Base-by-base conservation (phyloP, 352 stramenopile genomes). In the Phytophthora hybrid region DNA sequence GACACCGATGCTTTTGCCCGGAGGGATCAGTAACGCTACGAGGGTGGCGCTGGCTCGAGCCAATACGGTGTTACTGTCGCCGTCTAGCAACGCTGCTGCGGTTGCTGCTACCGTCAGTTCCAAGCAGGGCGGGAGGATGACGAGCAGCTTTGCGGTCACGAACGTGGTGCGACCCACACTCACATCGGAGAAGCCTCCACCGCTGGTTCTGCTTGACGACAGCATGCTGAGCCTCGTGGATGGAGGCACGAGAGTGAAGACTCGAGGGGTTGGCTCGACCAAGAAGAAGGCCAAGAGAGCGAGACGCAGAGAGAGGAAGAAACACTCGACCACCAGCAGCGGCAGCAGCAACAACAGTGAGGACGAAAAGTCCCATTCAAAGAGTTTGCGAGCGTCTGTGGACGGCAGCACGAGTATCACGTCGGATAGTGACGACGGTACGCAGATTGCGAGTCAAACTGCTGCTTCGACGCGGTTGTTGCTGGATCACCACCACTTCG, bases 401-500 rank as follows among this genome's bases (percentile, higher is more conserved):
- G 46, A 53, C 7, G 46, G 46, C n/a, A 73, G 26, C 47, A 41
- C n/a, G n/a, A 72, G 62, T 37, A 23, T 53, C 6, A 49, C n/a
- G 14, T 71, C 49, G 14, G 73, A 72, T 29, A 74, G 65, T 47
- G 34, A 73, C 18, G 66, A 77, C 10, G 37, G 65, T 6, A 51
- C 26, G 3, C 54, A 66, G 51, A 26, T 49, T 53, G 32, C 29
- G 5, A 63, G 41, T 44, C 37, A 39, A 41, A 65, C 19, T 23
- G 63, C 31, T 16, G 59, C 73, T 13, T 73, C 60, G n/a, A 75
- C 76, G 9, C 49, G 71, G 9, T 72, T 86, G n/a, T 56, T 87
- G 32, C 55, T 95, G 54, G 85, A 95, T 66, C 81, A 88, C 19
- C 82, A 80, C 5, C 78, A 85, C 58, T 95, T 95, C 54, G 86